Conservation (phyloP, 2,329 filamentous ascomycete species). For the Tolypocladium paradoxum region DNA sequence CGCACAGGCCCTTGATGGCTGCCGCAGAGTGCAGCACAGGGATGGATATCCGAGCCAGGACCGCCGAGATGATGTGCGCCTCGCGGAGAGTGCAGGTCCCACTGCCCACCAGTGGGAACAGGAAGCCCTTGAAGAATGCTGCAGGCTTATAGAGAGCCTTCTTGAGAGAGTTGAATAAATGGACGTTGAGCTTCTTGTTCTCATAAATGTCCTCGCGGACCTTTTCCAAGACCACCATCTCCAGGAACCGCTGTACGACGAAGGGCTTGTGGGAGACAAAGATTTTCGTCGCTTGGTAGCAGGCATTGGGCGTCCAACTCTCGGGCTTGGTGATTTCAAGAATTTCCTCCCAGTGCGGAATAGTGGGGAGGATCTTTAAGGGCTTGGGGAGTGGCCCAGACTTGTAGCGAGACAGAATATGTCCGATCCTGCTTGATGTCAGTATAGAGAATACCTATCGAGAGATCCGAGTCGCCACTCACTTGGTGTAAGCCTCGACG, state of each 20-base stretch:
- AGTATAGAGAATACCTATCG: constrained; percentile 4
- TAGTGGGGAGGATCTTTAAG: constrained; percentile 89
- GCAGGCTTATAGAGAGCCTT: constrained; percentile 89
- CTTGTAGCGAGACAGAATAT: constrained; percentile 86
- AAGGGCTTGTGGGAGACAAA: constrained; percentile 78
- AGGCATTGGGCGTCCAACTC: constrained; percentile 59
- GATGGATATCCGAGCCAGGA: constrained; percentile 74
- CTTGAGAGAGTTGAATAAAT: constrained; percentile 87
- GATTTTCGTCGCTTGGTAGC: constrained; percentile 82
- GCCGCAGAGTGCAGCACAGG: constrained; percentile 88
- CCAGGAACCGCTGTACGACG: constrained; percentile 75
- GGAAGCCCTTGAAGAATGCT: constrained; percentile 91
- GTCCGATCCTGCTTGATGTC: constrained; percentile 51
- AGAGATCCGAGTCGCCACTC: constrained; percentile 14
- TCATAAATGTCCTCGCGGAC: constrained; percentile 94
- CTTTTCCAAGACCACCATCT: constrained; percentile 74
- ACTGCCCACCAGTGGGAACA: constrained; percentile 79
- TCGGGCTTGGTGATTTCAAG: constrained; percentile 77
- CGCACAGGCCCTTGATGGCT: constrained; percentile 82
- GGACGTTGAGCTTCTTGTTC: constrained; percentile 88
- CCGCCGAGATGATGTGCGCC: constrained; percentile 81
- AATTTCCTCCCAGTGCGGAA: constrained; percentile 84
- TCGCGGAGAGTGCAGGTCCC: constrained; percentile 88
- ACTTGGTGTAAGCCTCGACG: constrained; percentile 88
- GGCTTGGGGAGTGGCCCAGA: constrained; percentile 94